These are phyloP conservation scores for Populus tremula DNA, from an alignment of 345 rosid species.

Conservation along the genomic window DNA sequence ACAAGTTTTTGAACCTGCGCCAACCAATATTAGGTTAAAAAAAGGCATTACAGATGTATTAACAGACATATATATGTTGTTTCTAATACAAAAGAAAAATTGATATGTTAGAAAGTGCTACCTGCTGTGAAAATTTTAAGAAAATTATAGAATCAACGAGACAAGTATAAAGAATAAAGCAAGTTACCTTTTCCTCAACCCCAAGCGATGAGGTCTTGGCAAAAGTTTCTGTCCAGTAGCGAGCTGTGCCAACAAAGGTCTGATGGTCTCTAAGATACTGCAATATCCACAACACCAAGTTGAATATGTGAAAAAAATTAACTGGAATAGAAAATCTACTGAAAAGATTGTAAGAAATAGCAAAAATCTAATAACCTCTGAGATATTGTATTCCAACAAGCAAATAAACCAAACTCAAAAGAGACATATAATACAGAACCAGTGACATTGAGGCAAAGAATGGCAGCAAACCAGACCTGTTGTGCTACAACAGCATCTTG, in stretches of 20 bases:
- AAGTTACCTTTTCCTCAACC: constrained; percentile 76
- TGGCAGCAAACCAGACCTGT: constrained; percentile 54
- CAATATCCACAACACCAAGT: constrained; percentile 21
- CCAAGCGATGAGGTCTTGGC: constrained; percentile 78
- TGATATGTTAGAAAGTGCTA: too few species aligned
- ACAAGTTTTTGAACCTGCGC: constrained; percentile 74
- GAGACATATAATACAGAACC: not conserved
- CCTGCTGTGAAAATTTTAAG: not conserved
- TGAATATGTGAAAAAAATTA: not conserved
- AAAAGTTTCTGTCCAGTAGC: constrained; percentile 95
- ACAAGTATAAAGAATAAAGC: not conserved
- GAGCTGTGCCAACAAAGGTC: constrained; percentile 85
- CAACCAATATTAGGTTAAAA: not conserved
- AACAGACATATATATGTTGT: not conserved
- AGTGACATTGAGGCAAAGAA: not conserved
- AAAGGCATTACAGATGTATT: not conserved
- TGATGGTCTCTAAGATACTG: constrained; percentile 88
- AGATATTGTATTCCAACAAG: not conserved
- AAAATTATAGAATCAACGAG: not conserved
- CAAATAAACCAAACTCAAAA: not conserved
- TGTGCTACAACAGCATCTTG: constrained; percentile 99
- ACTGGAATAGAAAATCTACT: not conserved
- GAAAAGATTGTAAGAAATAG: not conserved
- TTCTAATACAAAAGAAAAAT: too few species aligned
- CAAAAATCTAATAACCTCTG: not conserved